These are phyloP conservation scores for Strobilomyces confusus DNA, from an alignment of 768 basidiomycete genomes.

Conservation along the genomic window DNA sequence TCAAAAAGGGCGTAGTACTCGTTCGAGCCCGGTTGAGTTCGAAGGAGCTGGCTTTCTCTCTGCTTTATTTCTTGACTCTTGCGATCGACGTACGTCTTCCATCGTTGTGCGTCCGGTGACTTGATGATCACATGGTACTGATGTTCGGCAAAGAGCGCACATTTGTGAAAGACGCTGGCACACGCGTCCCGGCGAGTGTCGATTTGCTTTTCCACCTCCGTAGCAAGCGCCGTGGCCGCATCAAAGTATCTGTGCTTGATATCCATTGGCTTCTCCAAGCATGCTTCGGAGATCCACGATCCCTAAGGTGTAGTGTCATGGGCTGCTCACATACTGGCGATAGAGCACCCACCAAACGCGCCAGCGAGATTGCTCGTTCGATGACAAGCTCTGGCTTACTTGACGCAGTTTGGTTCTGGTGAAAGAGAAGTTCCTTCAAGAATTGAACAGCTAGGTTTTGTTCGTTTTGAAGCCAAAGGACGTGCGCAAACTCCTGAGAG, in stretches of 20 bases:
- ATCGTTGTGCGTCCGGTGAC: constrained; percentile 66
- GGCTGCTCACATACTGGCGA: neutral
- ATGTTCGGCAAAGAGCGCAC: constrained; percentile 83
- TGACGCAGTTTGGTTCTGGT: constrained; percentile 10
- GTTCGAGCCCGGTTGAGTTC: constrained; percentile 14
- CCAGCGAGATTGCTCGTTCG: constrained; percentile 45
- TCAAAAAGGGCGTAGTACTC: constrained; percentile 32
- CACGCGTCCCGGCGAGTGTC: constrained; percentile 28
- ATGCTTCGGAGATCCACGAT: constrained; percentile 86
- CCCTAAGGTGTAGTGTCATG: constrained; percentile 49
- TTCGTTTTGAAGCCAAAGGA: constrained; percentile 87
- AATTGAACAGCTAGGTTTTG: constrained; percentile 78
- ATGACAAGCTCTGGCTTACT: constrained; percentile 14
- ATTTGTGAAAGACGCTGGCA: constrained; percentile 71
- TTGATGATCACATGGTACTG: constrained; percentile 73
- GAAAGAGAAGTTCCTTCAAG: constrained; percentile 41
- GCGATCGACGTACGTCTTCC: constrained; percentile 68
- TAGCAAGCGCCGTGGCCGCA: constrained; percentile 44
- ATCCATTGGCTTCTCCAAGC: constrained; percentile 69
- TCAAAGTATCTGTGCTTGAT: constrained; percentile 72
- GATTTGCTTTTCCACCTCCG: constrained; percentile 20
- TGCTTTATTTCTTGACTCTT: constrained; percentile 67
- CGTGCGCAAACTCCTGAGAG: constrained; percentile 80
- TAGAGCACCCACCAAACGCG: constrained; percentile 55
- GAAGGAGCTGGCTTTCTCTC: constrained; percentile 37